These are phyloP conservation scores for Antitrichia curtipendula DNA, from an alignment of 225 moss, liverwort and hornwort species.

Conservation along the genomic window DNA sequence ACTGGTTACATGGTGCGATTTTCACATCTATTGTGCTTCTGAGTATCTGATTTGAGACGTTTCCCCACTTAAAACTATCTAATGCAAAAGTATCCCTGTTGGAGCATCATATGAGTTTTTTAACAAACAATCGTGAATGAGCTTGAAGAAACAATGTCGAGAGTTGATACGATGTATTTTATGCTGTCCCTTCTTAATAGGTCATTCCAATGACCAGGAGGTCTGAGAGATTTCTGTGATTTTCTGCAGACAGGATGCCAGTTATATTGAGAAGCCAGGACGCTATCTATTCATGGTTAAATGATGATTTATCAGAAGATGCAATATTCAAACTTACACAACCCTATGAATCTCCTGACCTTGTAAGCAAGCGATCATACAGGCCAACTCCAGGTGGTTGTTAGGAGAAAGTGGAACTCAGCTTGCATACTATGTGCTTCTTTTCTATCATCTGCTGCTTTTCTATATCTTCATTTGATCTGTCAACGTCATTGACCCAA, in stretches of 20 bases:
- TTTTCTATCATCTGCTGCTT: not conserved
- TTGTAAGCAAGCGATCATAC: slow-evolving; percentile 31
- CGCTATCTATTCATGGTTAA: slow-evolving; percentile 60
- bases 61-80: not conserved
- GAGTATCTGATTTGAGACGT: not conserved
- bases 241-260: slow-evolving; percentile 86
- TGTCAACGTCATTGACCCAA: not conserved
- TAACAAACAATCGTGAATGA: not conserved
- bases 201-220: not conserved
- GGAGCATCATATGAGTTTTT: not conserved
- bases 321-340: slow-evolving; percentile 58
- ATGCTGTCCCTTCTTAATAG: not conserved
- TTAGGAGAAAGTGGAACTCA: not conserved
- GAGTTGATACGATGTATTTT: not conserved
- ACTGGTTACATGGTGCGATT: slow-evolving; percentile 88
- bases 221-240: slow-evolving; percentile 1
- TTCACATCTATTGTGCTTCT: not conserved
- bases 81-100: not conserved
- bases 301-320: slow-evolving; percentile 57
- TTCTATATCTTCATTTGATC: not conserved
- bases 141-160: not conserved
- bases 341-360: slow-evolving; percentile 78
- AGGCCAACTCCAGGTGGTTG: not conserved
- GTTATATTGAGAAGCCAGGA: slow-evolving; percentile 64
- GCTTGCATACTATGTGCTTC: not conserved